Evolutionary conservation across 176 grass and related monocot species (phyloP), one percentile per base, ranked within the genome.

Genomic region (Avena eriantha): DNA sequence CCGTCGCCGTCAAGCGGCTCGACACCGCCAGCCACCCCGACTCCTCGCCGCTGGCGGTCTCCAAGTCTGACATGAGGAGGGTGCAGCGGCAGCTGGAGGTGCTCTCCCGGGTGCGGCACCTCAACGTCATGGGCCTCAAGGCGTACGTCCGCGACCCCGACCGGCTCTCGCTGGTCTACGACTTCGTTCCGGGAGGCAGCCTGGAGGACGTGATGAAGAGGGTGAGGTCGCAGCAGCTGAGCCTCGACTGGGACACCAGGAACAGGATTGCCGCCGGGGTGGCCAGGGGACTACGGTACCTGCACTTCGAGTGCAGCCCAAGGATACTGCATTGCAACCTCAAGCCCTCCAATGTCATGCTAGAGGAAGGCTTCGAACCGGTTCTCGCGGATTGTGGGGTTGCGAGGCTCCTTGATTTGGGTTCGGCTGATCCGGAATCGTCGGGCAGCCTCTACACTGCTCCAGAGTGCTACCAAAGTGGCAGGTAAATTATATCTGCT

Each of bases 131-230:
- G 91, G 83, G 89, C 54, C 51, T 99, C 69, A 89, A 93, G 86
- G 97, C 97, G 0, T 99, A 99, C 76, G 84, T 95, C 26, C 91
- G 89, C 15, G 97, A 97, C 9, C 21, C 90, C 11, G 85, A 97
- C 71, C 90, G 84, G 13, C 93, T 99, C 17, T 93, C 86, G 11
- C 83, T 99, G 8, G 97, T 91, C 3, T 99, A 94, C 63, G 92
- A 97, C 35, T 90, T 92, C 24, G 22, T 97, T 3, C 90, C 87
- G 0, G 85, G 89, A 2, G 94, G 97, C 77, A 99, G 90, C 82
- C 91, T 99, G 14, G 97, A 97, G 90, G 97, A 99, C 85, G 83
- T 90, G 59, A 97, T 99, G 91, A 94, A 93, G 79, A 87, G 80
- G 89, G 89, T 95, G 74, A 91, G 94, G 34, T 90, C 92, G 56